These are phyloP conservation scores for Acmispon strigosus DNA, from an alignment of 306 rosid species.

Conservation along the genomic window DNA sequence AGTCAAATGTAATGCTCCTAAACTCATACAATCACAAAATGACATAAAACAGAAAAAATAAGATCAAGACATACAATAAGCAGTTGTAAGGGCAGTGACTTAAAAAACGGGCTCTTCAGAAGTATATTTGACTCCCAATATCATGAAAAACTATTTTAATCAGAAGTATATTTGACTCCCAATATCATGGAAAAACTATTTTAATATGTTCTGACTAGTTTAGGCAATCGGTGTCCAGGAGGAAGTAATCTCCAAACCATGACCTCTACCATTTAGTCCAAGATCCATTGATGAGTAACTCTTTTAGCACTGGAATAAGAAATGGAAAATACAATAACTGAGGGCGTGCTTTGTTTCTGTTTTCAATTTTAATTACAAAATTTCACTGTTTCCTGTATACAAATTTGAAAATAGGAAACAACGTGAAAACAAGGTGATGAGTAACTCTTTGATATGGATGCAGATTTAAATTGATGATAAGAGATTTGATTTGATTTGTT, in stretches of 20 bases:
- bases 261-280: not conserved
- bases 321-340: not conserved
- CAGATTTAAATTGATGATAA: too few species aligned
- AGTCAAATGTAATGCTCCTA: not conserved
- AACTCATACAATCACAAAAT: not conserved
- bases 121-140: not conserved
- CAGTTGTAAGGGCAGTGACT: not conserved
- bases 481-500: too few species aligned
- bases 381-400: too few species aligned
- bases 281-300: not conserved
- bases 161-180: too few species aligned
- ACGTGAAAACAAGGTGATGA: too few species aligned
- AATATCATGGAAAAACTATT: too few species aligned
- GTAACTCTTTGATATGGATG: too few species aligned
- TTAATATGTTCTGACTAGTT: not conserved
- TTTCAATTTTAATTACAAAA: too few species aligned
- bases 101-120: not conserved
- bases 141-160: too few species aligned
- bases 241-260: not conserved
- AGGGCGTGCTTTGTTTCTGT: too few species aligned
- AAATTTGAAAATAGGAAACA: too few species aligned
- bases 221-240: not conserved
- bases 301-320: not conserved
- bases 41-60: not conserved
- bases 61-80: not conserved